These are phyloP conservation scores for Fraxinus pennsylvanica DNA, from an alignment of 257 asterid species.

Conservation along the genomic window DNA sequence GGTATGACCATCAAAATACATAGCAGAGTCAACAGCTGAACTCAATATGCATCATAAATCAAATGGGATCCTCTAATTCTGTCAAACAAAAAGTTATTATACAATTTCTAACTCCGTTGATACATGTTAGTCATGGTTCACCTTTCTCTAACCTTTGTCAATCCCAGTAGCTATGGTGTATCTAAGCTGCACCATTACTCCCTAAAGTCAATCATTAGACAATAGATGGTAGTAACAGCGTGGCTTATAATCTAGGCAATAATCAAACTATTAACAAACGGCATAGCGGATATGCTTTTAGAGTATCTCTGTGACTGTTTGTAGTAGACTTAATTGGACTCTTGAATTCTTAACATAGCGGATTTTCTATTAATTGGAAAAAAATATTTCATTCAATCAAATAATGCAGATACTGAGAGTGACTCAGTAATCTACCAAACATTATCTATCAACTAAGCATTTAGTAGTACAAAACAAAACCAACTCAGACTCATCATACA, in stretches of 20 bases:
- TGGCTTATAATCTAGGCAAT: background rate
- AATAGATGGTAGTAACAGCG: background rate
- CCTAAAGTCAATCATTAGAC: background rate
- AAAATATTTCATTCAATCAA: background rate
- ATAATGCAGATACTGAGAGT: background rate
- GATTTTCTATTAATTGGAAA: background rate
- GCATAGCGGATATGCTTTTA: background rate
- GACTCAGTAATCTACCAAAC: background rate
- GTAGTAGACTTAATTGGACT: background rate
- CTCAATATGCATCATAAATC: background rate
- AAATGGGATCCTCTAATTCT: background rate
- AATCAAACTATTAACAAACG: background rate
- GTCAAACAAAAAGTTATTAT: background rate
- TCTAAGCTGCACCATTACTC: background rate
- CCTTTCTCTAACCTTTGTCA: background rate
- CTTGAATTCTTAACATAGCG: background rate
- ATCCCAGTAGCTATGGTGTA: background rate
- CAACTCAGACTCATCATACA: conserved; percentile 2
- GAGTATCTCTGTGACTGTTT: background rate
- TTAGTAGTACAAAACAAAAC: background rate
- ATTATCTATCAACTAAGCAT: background rate
- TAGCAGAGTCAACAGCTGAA: background rate
- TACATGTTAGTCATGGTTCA: background rate
- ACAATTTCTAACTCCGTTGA: background rate
- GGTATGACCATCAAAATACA: conserved; percentile 3